Evolutionary conservation across 106 monocot species (phyloP).

Genomic region (Dioscorea dumetorum): DNA sequence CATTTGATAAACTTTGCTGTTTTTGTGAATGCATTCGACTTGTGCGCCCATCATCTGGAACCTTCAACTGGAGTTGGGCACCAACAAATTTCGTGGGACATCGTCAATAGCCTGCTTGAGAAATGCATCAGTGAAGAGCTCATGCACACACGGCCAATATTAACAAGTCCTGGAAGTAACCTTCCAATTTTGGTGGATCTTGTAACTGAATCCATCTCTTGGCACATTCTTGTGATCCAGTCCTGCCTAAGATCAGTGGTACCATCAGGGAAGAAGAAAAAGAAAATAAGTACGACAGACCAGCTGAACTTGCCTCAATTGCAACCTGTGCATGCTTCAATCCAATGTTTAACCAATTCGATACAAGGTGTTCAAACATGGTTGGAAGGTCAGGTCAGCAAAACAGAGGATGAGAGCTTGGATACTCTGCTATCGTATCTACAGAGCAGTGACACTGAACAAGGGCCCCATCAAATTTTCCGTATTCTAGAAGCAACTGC

Average conservation of each 20-base stretch:
- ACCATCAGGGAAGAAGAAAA: conserved; percentile 76
- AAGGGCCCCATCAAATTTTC: conserved; percentile 31
- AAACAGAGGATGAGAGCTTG: conserved; percentile 44
- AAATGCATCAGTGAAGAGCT: conserved; percentile 43
- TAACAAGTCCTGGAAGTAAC: conserved; percentile 39
- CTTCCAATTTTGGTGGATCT: conserved; percentile 49
- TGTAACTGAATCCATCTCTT: conserved; percentile 64
- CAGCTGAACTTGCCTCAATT: conserved; percentile 18
- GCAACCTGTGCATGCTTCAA: conserved; percentile 27
- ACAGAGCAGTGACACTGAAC: conserved; percentile 1
- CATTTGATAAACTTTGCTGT: conserved; percentile 73
- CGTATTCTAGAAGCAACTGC: conserved; percentile 37
- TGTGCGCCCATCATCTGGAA: conserved; percentile 6
- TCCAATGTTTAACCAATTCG: conserved; percentile 28
- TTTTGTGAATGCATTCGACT: conserved; percentile 77
- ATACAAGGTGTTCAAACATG: conserved; percentile 38
- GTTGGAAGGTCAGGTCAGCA: conserved; percentile 38
- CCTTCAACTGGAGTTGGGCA: conserved; percentile 3
- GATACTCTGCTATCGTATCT: conserved; percentile 45
- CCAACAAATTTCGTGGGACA: conserved; percentile 35
- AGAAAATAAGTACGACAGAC: conserved; percentile 35
- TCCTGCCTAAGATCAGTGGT: conserved; percentile 48
- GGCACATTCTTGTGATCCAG: conserved; percentile 71
- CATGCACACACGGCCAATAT: conserved; percentile 9
- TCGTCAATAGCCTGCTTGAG: conserved; percentile 55